phyloP scores from a whole-genome alignment of 1,284 basidiomycete species.

The Ceratorhiza oryzae-sativae region DNA sequence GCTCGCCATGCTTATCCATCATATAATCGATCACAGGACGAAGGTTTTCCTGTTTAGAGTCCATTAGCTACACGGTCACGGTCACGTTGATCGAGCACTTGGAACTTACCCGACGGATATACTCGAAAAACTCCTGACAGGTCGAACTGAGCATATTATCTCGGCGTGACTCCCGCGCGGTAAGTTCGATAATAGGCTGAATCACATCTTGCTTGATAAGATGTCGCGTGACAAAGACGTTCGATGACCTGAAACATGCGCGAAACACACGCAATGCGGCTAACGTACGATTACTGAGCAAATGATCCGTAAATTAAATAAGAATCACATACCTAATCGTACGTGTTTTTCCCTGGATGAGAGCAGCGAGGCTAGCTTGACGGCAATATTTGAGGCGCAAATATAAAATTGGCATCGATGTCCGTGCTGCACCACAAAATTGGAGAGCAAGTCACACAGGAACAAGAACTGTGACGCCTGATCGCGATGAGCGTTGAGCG shows the following conservation, averaged over 20 bases:
- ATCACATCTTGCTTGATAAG: conserved; percentile 87
- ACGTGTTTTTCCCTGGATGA: conserved; percentile 89
- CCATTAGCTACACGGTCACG: neutral
- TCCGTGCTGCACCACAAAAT: conserved; percentile 85
- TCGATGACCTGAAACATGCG: conserved; percentile 82
- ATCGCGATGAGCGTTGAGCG: conserved; percentile 63
- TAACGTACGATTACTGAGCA: conserved; percentile 49
- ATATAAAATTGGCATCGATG: conserved; percentile 92
- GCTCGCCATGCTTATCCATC: conserved; percentile 77
- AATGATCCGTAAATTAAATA: neutral
- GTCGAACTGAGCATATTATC: conserved; percentile 95
- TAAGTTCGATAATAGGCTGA: conserved; percentile 82
- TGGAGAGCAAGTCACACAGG: conserved; percentile 89
- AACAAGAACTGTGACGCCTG: conserved; percentile 79
- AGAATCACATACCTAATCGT: conserved; percentile 71
- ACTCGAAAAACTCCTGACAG: conserved; percentile 94
- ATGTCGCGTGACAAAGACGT: conserved; percentile 85
- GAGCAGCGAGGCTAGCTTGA: conserved; percentile 79
- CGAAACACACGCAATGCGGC: conserved; percentile 93
- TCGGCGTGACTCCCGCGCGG: conserved; percentile 78
- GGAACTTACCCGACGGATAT: conserved; percentile 76
- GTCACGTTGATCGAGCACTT: neutral
- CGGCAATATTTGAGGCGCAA: conserved; percentile 76
- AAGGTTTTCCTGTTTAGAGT: conserved; percentile 74
- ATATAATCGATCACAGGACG: conserved; percentile 85